These are phyloP conservation scores for Aspergillus homomorphus DNA, from an alignment of 495 filamentous ascomycete species.

Conservation along the genomic window DNA sequence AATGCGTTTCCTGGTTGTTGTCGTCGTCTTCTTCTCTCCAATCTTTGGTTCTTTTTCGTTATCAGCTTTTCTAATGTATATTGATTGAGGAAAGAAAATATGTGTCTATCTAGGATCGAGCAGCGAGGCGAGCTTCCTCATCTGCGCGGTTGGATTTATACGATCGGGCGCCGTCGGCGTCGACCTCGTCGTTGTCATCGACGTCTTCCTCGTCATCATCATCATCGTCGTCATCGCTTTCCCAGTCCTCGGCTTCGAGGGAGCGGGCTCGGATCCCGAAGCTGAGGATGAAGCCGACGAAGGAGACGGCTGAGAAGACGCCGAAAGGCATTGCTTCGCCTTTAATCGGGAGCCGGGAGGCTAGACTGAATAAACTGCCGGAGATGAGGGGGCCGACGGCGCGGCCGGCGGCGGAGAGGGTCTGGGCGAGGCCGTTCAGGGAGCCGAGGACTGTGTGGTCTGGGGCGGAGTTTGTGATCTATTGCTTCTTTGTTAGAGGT, in stretches of 20 bases:
- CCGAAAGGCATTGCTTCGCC: slow-evolving; percentile 86
- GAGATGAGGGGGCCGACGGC: slow-evolving; percentile 86
- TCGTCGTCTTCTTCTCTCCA: no score
- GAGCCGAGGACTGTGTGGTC: slow-evolving; percentile 84
- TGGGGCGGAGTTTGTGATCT: slow-evolving; percentile 92
- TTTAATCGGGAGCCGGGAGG: slow-evolving; percentile 64
- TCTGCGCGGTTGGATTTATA: neutral
- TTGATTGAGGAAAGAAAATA: neutral
- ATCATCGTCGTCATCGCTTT: slow-evolving; percentile 49
- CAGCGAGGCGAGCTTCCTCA: neutral
- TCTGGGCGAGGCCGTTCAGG: slow-evolving; percentile 91
- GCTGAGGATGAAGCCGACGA: slow-evolving; percentile 72
- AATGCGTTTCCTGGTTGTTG: no score
- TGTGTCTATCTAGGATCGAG: neutral
- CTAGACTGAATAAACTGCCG: slow-evolving; percentile 75
- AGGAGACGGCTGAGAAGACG: slow-evolving; percentile 73
- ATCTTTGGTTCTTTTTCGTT: no score
- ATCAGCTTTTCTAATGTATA: no score
- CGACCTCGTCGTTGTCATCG: slow-evolving; percentile 47
- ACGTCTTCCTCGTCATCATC: slow-evolving; percentile 52
- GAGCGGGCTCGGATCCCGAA: slow-evolving; percentile 62
- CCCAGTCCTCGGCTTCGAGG: slow-evolving; percentile 61
- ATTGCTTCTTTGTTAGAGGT: slow-evolving; percentile 10
- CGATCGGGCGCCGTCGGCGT: slow-evolving; percentile 33
- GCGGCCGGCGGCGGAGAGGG: slow-evolving; percentile 84